Base-by-base conservation (phyloP, 371 early-diverging fungal species). In the Thermomucor indicae-seudaticae region DNA sequence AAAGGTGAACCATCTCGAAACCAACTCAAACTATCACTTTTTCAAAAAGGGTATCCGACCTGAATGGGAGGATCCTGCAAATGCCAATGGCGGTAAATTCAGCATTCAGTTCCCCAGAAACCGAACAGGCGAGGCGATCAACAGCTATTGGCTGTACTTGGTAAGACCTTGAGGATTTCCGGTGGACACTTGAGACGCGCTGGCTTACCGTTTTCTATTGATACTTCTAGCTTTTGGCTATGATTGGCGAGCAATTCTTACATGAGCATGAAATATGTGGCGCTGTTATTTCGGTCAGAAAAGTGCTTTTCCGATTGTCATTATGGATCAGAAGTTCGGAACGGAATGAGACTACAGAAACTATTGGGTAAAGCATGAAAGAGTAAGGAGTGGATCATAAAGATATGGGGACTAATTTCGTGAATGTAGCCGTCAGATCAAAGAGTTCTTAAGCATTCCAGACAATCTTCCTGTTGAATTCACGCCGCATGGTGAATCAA, bases 1-100 rank as follows among this genome's bases (percentile, higher is more conserved):
- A 55, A 85, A 85, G 53, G 80, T 91, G n/a, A 80, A 82, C 41
- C 88, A 92, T 39, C 72, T 96, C 55, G 72, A 85, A 14, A 65
- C 78, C 39, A 87, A 88, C 37, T 83, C 95, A 42, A 95, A 97
- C 79, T 93, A 95, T 65, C 96, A 98, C 60, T 70, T 99, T 49
- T 99, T 99, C 87, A 93, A 94, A 72, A 80, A 90, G 53, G 97
- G 95, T 27, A 83, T 99, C 53, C 84, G 87, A 71, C 99, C 99
- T n/a, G 90, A 90, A 88, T 99, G 99, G 99, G 99, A 99, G 76
- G 99, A 99, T 66, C 69, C 85, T n/a, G 85, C 79, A 38, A 99
- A 99, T 79, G 81, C 78, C 34, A 73, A 91, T 34, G 99, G 99
- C 60, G 99, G 99, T 28, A 94, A 96, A 67, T 96, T 98, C 89